Evolutionary conservation across 768 basidiomycete genomes (phyloP).

Genomic region (Vararia minispora): DNA sequence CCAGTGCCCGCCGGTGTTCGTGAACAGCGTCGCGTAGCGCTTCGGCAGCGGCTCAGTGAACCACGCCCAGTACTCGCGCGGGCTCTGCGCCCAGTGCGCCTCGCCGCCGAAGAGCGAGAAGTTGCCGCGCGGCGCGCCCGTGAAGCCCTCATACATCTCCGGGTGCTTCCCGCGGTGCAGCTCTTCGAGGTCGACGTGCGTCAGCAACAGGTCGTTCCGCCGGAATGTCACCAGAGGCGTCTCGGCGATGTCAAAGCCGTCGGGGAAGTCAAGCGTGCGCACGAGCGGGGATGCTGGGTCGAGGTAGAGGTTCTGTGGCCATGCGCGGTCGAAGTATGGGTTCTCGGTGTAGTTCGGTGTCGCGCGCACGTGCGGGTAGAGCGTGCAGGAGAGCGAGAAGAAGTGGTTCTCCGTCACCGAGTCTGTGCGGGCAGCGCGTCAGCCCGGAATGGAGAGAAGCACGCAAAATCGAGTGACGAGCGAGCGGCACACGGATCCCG

Average conservation of each 20-base stretch:
- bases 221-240: constrained; percentile 61
- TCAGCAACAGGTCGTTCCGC: constrained; percentile 49
- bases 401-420: constrained; percentile 66
- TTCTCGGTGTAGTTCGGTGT: constrained; percentile 49
- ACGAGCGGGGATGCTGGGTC: constrained; percentile 41
- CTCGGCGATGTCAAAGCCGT: constrained; percentile 37
- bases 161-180: constrained; percentile 27
- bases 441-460: no score
- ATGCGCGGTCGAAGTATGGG: constrained; percentile 47
- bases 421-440: constrained; percentile 26
- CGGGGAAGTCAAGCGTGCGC: constrained; percentile 31
- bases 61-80: constrained; percentile 37
- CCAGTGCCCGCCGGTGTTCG: constrained; percentile 63
- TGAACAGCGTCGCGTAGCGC: constrained; percentile 51
- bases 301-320: constrained; percentile 56
- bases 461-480: no score
- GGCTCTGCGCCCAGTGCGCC: constrained; percentile 38
- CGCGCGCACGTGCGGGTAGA: constrained; percentile 57
- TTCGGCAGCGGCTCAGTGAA: constrained; percentile 37
- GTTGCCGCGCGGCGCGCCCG: constrained; percentile 4
- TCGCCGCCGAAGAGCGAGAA: constrained; percentile 46
- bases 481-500: no score
- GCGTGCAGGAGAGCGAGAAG: constrained; percentile 57
- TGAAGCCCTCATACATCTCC: constrained; percentile 1
- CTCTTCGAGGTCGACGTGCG: constrained; percentile 32